Evolutionary conservation across 2,329 filamentous ascomycete genomes (phyloP), one percentile per base, ranked within the genome.

Genomic region (Fusarium odoratissimum): DNA sequence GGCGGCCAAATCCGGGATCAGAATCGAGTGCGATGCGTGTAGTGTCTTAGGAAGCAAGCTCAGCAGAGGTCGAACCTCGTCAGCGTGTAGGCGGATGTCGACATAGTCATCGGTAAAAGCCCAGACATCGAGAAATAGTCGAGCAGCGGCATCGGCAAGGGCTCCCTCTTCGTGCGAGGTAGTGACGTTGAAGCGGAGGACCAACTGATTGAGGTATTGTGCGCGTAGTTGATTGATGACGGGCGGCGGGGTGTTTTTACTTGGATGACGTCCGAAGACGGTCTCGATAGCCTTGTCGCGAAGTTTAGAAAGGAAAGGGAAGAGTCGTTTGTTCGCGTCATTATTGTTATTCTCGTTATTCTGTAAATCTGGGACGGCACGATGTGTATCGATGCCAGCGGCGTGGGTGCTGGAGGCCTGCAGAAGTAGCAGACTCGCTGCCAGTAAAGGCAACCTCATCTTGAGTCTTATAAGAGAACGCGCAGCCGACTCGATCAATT

Each of bases 121-220:
- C 96, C 96, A 99, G 4, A 98, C 89, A 79, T 99, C 96, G 45
- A 98, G 86, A 76, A 96, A 92, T 30, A 98, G 87, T 23, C 90
- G 89, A 68, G 92, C 88, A 2, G 91, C 87, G 6, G 94, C 94
- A 63, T 92, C 88, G n/a, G 91, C 88, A 62, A 97, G 84, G 3
- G 91, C 91, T 38, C 84, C 82, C 65, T 93, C 91, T 78, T 97
- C 93, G 25, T 90, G 87, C 6, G 86, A 82, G 31, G 88, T 91
- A 69, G 88, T 91, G 61, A 98, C 84, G 77, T 92, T 94, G 86
- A 98, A 98, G 42, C 96, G 91, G 71, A 98, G 84, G 21, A 99
- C 94, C n/a, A 97, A 87, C 81, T 98, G 91, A 70, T 92, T 89
- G 69, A 90, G 90, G 80, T 97, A 97, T 71, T 84, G 83, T 33